Percentiles rank a stretch among this genome's conserved stretches.
These are phyloP conservation scores for Pythium apleroticum DNA, from an alignment of 352 stramenopile species.

Conservation along the genomic window DNA sequence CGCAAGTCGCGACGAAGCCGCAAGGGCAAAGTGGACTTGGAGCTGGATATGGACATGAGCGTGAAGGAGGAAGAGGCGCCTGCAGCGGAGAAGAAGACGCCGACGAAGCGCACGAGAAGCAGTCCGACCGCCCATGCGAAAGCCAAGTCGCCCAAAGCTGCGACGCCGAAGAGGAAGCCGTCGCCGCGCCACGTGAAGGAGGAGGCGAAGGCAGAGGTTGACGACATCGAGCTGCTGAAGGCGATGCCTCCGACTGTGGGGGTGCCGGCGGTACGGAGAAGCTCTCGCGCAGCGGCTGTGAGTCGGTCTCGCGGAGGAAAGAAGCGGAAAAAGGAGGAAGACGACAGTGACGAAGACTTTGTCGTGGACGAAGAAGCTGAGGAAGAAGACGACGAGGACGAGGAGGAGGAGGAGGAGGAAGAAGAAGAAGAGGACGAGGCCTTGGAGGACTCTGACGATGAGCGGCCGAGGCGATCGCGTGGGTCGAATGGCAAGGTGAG, in stretches of 20 bases:
- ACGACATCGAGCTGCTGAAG: constrained; percentile 16
- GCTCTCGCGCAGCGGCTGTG: constrained; percentile 3
- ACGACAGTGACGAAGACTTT: constrained; percentile 32
- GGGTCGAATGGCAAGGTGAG: constrained; percentile 13
- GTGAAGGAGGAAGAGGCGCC: background rate
- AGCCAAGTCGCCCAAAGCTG: constrained; percentile 1
- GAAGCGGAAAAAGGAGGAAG: constrained; percentile 26
- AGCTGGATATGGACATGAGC: constrained; percentile 52
- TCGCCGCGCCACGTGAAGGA: constrained; percentile 4
- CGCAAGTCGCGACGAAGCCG: constrained; percentile 33
- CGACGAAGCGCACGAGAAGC: constrained; percentile 7
- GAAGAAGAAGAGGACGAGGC: constrained; percentile 18
- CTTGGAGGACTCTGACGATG: constrained; percentile 13
- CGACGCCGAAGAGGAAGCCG: constrained; percentile 1
- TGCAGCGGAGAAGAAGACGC: background rate
- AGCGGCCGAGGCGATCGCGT: constrained; percentile 5
- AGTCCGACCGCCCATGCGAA: constrained; percentile 8
- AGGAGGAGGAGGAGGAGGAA: constrained; percentile 16
- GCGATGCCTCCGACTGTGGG: constrained; percentile 4
- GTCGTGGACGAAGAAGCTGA: constrained; percentile 17
- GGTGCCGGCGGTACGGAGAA: constrained; percentile 18
- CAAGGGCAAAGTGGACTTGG: constrained; percentile 48
- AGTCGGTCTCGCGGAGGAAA: constrained; percentile 2
- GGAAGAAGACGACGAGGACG: constrained; percentile 31
- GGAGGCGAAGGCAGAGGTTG: constrained; percentile 1